phyloP scores from a whole-genome alignment of 768 basidiomycete genomes.

The Candolleomyces eurysporus region DNA sequence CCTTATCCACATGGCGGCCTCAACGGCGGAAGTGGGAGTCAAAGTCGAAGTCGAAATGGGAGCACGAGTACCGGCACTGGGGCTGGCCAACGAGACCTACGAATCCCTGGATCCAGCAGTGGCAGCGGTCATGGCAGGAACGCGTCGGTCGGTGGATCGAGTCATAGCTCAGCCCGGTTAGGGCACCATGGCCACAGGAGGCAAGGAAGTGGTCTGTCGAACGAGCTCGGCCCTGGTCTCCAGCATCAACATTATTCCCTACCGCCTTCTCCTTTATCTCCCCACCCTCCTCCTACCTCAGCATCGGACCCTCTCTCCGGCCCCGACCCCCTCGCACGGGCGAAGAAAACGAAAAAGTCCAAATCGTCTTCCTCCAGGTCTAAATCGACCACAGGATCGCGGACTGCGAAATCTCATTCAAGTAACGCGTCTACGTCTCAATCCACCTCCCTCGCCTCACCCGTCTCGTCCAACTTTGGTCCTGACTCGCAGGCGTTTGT shows the following conservation, averaged over 20 bases:
- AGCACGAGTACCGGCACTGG: too few relatives aligned
- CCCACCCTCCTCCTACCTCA: not conserved
- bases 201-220: too few relatives aligned
- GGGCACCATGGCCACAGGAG: too few relatives aligned
- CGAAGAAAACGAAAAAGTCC: constrained; percentile 10
- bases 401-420: too few relatives aligned
- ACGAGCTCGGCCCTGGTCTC: too few relatives aligned
- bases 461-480: constrained; percentile 32
- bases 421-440: constrained; percentile 29
- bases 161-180: too few relatives aligned
- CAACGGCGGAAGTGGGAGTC: not conserved
- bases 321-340: not conserved
- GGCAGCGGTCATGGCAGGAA: too few relatives aligned
- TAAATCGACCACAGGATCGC: constrained; percentile 8
- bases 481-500: constrained; percentile 11
- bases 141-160: too few relatives aligned
- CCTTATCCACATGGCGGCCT: not conserved
- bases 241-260: not conserved
- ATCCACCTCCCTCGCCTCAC: constrained; percentile 43
- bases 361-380: constrained; percentile 2
- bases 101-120: too few relatives aligned
- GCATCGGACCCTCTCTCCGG: not conserved
- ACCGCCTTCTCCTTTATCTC: constrained; percentile 21
- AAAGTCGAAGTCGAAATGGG: not conserved
- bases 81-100: too few relatives aligned